Evolutionary conservation across 1,284 basidiomycete genomes (phyloP).

Genomic region (Marasmius sp.): DNA sequence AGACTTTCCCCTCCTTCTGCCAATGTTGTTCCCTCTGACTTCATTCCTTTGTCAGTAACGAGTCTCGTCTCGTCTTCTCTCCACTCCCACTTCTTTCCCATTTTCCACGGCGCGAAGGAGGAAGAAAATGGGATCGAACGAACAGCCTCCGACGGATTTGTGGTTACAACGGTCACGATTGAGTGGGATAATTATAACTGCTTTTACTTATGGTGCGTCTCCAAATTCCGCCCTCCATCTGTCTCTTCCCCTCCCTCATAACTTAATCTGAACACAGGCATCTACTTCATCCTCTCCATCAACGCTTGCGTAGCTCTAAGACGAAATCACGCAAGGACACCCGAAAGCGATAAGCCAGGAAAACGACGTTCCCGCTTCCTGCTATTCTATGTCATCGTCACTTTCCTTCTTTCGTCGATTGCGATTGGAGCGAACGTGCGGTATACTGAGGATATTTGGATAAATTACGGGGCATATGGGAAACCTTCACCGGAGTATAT

Average conservation of each 20-base stretch:
- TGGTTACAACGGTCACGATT: background rate
- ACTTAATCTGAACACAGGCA: background rate
- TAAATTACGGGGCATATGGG: constrained; percentile 23
- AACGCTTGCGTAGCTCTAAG: background rate
- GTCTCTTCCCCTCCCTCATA: too few species aligned
- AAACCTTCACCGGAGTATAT: constrained; percentile 19
- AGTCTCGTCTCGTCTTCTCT: too few species aligned
- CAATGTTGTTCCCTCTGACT: too few species aligned
- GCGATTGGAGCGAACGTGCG: constrained; percentile 25
- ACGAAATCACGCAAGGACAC: constrained; percentile 9
- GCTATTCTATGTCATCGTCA: constrained; percentile 18
- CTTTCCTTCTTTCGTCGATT: constrained; percentile 29
- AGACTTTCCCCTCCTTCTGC: too few species aligned
- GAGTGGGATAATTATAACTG: background rate
- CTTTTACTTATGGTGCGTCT: background rate
- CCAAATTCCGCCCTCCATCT: too few species aligned
- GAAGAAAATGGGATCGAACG: background rate
- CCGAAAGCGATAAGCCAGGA: constrained; percentile 20
- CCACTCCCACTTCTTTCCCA: too few species aligned
- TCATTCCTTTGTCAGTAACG: too few species aligned
- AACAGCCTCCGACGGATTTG: background rate
- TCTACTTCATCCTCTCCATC: background rate
- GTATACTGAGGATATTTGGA: constrained; percentile 34
- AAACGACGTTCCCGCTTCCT: background rate
- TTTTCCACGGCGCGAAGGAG: too few species aligned